Evolutionary conservation across 139 green algal species (phyloP).

Genomic region (Tetraselmis chui): DNA sequence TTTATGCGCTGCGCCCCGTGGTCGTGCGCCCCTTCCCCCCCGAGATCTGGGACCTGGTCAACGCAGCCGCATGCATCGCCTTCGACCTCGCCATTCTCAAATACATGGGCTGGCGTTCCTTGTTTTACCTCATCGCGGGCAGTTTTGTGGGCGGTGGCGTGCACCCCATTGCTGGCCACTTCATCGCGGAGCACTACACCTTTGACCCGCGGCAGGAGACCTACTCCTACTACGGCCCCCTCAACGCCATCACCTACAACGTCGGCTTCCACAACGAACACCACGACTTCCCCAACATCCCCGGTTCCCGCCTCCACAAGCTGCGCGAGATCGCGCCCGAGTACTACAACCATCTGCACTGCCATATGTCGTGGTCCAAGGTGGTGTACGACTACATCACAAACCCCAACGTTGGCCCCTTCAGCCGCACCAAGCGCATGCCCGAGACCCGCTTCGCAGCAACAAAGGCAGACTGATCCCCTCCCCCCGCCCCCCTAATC

Average conservation of each 20-base stretch:
- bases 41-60: slow-evolving; percentile 35
- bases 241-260: slow-evolving; percentile 67
- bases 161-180: slow-evolving; percentile 66
- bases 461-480: not conserved
- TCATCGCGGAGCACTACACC: slow-evolving; percentile 72
- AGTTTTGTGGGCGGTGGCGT: slow-evolving; percentile 45
- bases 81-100: slow-evolving; percentile 41
- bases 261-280: slow-evolving; percentile 79
- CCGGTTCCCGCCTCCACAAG: slow-evolving; percentile 51
- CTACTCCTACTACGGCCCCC: slow-evolving; percentile 69
- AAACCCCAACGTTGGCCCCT: slow-evolving; percentile 47
- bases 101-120: slow-evolving; percentile 38
- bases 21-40: slow-evolving; percentile 36
- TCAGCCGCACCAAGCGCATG: slow-evolving; percentile 24
- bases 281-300: slow-evolving; percentile 73
- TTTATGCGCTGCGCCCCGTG: slow-evolving; percentile 58
- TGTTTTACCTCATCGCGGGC: slow-evolving; percentile 51
- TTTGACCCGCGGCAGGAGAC: slow-evolving; percentile 63
- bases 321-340: slow-evolving; percentile 59
- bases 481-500: too few relatives aligned
- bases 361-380: slow-evolving; percentile 53
- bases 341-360: slow-evolving; percentile 52
- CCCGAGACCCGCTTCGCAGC: not conserved
- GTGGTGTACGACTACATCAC: slow-evolving; percentile 59
- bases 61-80: slow-evolving; percentile 33